Conservation (phyloP, 2,329 filamentous ascomycete genomes). For the Onygenales sp. region DNA sequence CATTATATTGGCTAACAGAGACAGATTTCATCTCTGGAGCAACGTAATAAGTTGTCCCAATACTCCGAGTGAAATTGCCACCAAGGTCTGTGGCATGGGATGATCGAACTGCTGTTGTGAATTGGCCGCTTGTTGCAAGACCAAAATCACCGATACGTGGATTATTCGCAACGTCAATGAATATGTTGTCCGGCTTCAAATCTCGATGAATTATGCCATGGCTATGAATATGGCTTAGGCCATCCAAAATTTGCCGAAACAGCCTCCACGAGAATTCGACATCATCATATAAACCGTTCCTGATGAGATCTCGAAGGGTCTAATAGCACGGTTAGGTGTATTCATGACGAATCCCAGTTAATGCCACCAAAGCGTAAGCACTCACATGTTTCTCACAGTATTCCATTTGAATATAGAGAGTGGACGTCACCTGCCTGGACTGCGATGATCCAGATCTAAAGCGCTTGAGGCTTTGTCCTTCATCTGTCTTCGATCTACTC, state of each 20-base stretch:
- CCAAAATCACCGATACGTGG: conserved; percentile 97
- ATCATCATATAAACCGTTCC: conserved; percentile 62
- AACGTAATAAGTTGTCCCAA: conserved; percentile 80
- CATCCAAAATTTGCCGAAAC: conserved; percentile 84
- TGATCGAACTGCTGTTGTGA: conserved; percentile 30
- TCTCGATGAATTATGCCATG: conserved; percentile 92
- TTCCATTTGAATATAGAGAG: conserved; percentile 97
- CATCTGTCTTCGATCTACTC: conserved; percentile 8
- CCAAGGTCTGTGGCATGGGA: conserved; percentile 26
- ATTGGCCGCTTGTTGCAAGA: conserved; percentile 77
- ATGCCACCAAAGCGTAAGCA: conserved; percentile 5
- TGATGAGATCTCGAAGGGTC: conserved; percentile 83
- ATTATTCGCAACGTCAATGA: conserved; percentile 82
- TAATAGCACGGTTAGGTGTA: conserved; percentile 20
- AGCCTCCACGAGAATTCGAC: conserved; percentile 77
- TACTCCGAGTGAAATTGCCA: conserved; percentile 41
- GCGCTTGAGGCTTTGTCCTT: conserved; percentile 28
- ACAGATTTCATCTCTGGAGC: conserved; percentile 81
- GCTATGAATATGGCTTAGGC: conserved; percentile 78
- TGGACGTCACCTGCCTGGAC: conserved; percentile 53
- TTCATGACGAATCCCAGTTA: background rate
- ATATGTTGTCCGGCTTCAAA: conserved; percentile 94
- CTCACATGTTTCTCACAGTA: conserved; percentile 82
- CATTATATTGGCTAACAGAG: conserved; percentile 68
- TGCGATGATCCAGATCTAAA: conserved; percentile 40